Base-by-base conservation (phyloP, 1,284 basidiomycete genomes). In the Trametes polyzona region DNA sequence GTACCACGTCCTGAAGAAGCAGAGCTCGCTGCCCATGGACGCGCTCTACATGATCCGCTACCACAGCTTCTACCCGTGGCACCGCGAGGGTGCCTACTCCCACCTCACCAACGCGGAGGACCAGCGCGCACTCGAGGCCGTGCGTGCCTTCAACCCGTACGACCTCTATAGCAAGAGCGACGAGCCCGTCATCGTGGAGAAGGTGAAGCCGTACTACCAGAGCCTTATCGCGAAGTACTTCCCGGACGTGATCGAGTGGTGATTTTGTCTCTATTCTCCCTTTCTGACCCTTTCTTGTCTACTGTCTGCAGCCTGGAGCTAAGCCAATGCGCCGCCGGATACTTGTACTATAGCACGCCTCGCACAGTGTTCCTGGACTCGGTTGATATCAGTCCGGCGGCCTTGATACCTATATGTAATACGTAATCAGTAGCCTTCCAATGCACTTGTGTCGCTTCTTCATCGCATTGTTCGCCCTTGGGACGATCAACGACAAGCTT, bases 31-130 rank as follows among this genome's bases (percentile, higher is more conserved):
- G 0, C 94, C 94, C 0, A 81, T 83, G 52, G 93, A 92, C 66
- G 94, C 82, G 0, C 80, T 96, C 33, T 87, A 90, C 24, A 96
- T 96, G 94, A 93, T 96, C 69, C 86, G 94, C 24, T 96, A 93
- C 74, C 94, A 96, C 77, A 92, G 89, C 65, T 96, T 96, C 80
- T 96, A 96, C 77, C 93, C 94, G 75, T 95, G 93, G 92, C 92
- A 94, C 72, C 83, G 91, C 48, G 92, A 93, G 70, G 83, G 82
- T 57, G 93, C 92, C 0, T 96, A 95, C 76, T 70, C 73, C 27
- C 87, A 95, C 70, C 82, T 96, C 47, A 88, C 84, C 65, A 87
- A 86, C 69, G 85, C 85, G 23, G 83, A 84, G 51, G 90, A 92
- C 70, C 62, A 73, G 57, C 76, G 76, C 59, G 78, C 82, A 21